Evolutionary conservation across 2,329 filamentous ascomycete genomes (phyloP), one percentile per base, ranked within the genome.

Genomic region (Fusarium pseudograminearum): DNA sequence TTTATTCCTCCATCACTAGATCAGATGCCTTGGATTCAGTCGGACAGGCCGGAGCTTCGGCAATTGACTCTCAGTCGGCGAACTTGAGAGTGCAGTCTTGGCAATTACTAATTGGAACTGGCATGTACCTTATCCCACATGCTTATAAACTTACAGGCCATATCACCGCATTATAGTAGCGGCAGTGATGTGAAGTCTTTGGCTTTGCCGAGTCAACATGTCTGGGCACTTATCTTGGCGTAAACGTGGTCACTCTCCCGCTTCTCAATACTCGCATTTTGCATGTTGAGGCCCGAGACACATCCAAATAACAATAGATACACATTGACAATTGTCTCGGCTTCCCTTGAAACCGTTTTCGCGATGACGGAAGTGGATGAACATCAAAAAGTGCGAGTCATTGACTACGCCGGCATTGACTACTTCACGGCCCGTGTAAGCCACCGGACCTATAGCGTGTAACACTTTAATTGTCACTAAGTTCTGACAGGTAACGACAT

Each of bases 381-480:
- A n/a, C 34, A 16, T 24, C 14, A 42, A 42, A 20, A 51, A 36
- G 3, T 41, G 36, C 30, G 48, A 61, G 58, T 40, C 48, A 51
- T 51, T 51, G 14, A 51, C 18, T 40, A 51, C 28, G 38, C n/a
- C 18, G 15, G 24, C 47, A 51, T 20, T 15, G 22, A 44, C 14
- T 42, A 44, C 31, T 28, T 40, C 30, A 48, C 24, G 57, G 40
- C 46, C 33, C 28, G 16, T 45, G 40, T 28, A 30, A 54, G 59
- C 42, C 48, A 18, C 18, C 26, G 33, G 33, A 20, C 55, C 55
- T 61, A 60, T 60, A 34, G 36, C 34, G 20, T 61, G 55, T 38
- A 42, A 52, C 36, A 52, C 36, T n/a, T 61, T 18, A 28, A 40
- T n/a, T n/a, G 36, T n/a, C 48, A 51, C 48, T 61, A 38, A 33